Evolutionary conservation across 2,329 filamentous ascomycete genomes (phyloP), one percentile per base, ranked within the genome.

Genomic region (Rhexocercosporidium sp.): DNA sequence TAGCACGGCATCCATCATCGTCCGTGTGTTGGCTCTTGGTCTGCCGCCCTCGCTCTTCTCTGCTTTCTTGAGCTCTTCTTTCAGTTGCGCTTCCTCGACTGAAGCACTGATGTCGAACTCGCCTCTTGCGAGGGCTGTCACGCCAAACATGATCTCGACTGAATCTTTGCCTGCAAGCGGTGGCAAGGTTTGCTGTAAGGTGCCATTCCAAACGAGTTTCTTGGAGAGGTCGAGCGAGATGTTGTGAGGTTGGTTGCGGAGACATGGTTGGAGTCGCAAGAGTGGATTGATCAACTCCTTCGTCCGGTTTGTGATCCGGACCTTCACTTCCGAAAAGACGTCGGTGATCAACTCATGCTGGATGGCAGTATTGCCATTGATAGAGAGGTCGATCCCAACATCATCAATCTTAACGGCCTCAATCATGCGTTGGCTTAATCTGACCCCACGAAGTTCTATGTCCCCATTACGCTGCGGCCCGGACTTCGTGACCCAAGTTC

Each of bases 191-290:
- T 90, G 90, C 79, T 97, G 94, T 66, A 97, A 79, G 34, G 92
- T 89, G 1, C 94, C 94, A 71, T 93, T 95, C 90, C 93, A 96
- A 1, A 90, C 90, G 63, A 97, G 85, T 70, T 93, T 92, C 75
- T 92, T 90, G 49, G 91, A 91, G 65, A 95, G 87, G 77, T 97
- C 94, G 18, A 97, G 86, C 2, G 92, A 91, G 16, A 92, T 83
- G 68, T 88, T 89, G 11, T 75, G 71, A 1, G 69, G 62, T 18
- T 94, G 88, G 74, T 94, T 87, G 53, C 91, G 87, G 18, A 97
- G 85, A 60, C 89, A 87, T 0, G 94, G 94, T 77, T 94, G 87
- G 16, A 97, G 81, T 44, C 94, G 86, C 49, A 97, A 82, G 0
- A 96, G 82, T 0, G 92, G 90, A 53, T 88, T 84, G 39, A 97